Evolutionary conservation across 371 early-diverging fungal species (phyloP), one percentile per base, ranked within the genome.

Genomic region (Haplosporangium sp.): DNA sequence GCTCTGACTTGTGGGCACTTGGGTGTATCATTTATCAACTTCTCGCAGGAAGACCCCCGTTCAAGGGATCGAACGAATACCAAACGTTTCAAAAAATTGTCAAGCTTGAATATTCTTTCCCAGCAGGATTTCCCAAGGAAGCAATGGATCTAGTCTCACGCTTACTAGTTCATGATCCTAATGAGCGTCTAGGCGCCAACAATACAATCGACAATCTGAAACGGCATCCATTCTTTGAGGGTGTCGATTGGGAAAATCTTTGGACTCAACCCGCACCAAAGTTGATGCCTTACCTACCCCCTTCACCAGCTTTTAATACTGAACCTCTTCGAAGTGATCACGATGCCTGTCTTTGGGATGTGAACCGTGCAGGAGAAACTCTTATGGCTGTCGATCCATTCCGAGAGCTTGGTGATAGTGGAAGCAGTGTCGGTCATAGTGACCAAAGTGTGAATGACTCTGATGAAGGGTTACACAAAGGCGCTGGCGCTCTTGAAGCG

Each of bases 1-100:
- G 94, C 61, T 94, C 97, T 5, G 99, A 99, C 84, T 86, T 96
- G 35, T 99, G 99, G 99, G 97, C 99, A 11, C 83, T 99, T 27
- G 99, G 99, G 2, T 98, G 99, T 85, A 98, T 99, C 15, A 89
- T 98, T 4, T 99, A 93, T 85, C 99, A 99, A 85, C 85, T 99
- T 87, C 84, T 97, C 11, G 89, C 93, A 27, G 99, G 98, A 6
- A 85, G 88, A 57, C 97, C 98, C 13, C 99, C 99, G 0, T 99
- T 99, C 85, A 97, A 97, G 76, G 98, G 93, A 27, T 84, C 89
- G 3, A 98, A 97, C 63, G 97, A 99, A 71, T 97, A 96, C 77
- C 94, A 95, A 74, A 99, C 98, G 0, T 98, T 98, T 77, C 97
- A 98, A 84, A 96, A 94, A 82, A 93, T 99, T 70, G 88, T 92